These are phyloP conservation scores for Nannochloropsis granulata DNA, from an alignment of 108 stramenopile genomes.

Conservation along the genomic window DNA sequence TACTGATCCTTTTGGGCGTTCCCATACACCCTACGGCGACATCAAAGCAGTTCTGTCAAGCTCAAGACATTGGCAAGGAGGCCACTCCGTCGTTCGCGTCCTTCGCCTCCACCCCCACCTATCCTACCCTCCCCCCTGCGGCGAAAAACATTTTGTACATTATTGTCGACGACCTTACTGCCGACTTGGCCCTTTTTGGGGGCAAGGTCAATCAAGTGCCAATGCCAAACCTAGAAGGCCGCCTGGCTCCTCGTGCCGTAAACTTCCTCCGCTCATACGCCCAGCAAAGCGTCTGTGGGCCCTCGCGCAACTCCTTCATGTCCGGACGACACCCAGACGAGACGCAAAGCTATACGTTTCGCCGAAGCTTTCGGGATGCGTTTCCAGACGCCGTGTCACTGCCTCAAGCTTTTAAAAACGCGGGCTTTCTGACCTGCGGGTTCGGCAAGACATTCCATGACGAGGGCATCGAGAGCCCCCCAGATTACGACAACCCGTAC, in stretches of 20 bases:
- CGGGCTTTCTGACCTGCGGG: neutral
- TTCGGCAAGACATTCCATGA: neutral
- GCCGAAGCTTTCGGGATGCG: neutral
- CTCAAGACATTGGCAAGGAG: neutral
- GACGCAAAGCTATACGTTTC: neutral
- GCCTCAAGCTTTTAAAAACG: neutral
- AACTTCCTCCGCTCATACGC: neutral
- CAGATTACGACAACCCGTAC: neutral
- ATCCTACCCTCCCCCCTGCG: neutral
- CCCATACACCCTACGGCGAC: too few relatives aligned
- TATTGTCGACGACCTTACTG: neutral
- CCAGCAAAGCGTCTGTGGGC: neutral
- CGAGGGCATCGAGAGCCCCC: neutral
- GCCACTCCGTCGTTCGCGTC: neutral
- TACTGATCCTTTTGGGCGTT: too few relatives aligned
- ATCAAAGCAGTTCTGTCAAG: neutral
- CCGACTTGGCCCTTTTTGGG: neutral
- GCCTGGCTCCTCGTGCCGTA: neutral
- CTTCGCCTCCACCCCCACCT: neutral
- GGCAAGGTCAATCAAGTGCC: neutral
- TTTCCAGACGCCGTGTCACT: neutral
- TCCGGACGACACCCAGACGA: neutral
- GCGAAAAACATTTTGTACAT: neutral
- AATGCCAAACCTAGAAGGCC: neutral
- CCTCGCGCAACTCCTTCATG: neutral